A percentile compares a stretch with the other conserved stretches of the same genome.
These are phyloP conservation scores for Athelia psychrophila DNA, from an alignment of 1,284 basidiomycete genomes.

Conservation along the genomic window DNA sequence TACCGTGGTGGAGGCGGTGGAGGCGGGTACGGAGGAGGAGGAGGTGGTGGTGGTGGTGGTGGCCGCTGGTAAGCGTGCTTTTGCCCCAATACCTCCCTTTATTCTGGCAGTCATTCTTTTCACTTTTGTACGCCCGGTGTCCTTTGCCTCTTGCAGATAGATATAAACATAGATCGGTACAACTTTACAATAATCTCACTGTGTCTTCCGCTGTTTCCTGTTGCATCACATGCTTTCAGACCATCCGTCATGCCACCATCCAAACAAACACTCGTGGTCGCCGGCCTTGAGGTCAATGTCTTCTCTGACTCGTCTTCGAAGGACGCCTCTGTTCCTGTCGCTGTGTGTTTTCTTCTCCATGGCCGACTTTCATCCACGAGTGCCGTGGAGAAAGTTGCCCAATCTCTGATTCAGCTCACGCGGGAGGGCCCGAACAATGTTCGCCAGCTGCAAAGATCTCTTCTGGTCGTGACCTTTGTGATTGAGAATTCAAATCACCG, in stretches of 20 bases:
- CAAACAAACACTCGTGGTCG: constrained; percentile 35
- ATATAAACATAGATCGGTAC: background rate
- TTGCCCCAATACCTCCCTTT: background rate
- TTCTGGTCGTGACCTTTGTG: constrained; percentile 60
- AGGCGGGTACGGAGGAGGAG: constrained; percentile 37
- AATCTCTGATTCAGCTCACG: constrained; percentile 21
- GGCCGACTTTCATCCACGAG: constrained; percentile 39
- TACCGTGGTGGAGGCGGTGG: constrained; percentile 33
- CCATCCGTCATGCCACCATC: background rate
- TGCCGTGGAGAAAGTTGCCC: constrained; percentile 25
- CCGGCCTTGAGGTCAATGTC: constrained; percentile 43
- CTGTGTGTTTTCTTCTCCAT: constrained; percentile 61
- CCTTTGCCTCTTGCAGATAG: too few relatives aligned
- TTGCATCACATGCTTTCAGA: background rate
- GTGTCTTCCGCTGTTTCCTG: background rate
- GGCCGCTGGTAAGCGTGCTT: constrained; percentile 35
- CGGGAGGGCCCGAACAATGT: constrained; percentile 15
- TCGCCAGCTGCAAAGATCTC: constrained; percentile 28
- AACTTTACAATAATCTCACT: background rate
- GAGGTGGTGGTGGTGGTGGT: constrained; percentile 26
- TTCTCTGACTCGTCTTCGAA: constrained; percentile 24
- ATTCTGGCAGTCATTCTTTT: background rate
- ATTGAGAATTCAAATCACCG: constrained; percentile 11
- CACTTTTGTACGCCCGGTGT: background rate
- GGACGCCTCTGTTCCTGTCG: constrained; percentile 29